Evolutionary conservation across 805 yeast species (phyloP).

Genomic region (Candida rishiriensis): DNA sequence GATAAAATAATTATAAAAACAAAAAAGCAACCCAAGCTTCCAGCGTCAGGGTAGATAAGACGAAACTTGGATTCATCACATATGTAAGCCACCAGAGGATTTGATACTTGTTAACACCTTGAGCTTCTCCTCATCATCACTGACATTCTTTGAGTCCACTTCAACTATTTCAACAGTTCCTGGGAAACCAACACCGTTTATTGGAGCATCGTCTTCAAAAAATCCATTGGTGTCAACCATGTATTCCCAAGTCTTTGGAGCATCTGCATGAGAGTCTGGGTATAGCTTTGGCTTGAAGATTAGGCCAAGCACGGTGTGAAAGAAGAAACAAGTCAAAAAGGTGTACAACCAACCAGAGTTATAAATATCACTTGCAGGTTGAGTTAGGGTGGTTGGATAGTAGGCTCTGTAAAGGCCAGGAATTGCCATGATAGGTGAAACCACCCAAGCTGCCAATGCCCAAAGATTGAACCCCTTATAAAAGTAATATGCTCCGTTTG

Average conservation of each 20-base stretch:
- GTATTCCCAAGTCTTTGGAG: conserved; percentile 20
- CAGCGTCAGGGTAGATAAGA: too few species aligned
- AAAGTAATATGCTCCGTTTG: conserved; percentile 14
- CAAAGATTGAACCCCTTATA: conserved; percentile 14
- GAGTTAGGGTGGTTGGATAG: conserved; percentile 12
- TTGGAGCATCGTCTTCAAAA: conserved; percentile 22
- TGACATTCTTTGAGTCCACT: conserved; percentile 4
- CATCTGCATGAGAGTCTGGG: conserved; percentile 16
- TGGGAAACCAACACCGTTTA: conserved; percentile 22
- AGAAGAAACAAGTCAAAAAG: conserved; percentile 11
- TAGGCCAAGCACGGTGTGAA: conserved; percentile 12
- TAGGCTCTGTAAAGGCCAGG: conserved; percentile 27
- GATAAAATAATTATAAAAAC: too few species aligned
- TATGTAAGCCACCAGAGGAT: conserved; percentile 14
- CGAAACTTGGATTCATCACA: conserved; percentile 1
- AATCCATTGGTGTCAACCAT: conserved; percentile 20
- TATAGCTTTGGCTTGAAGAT: conserved; percentile 17
- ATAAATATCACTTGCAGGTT: conserved; percentile 18
- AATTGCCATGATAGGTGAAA: conserved; percentile 22
- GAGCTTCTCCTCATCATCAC: conserved; percentile 9
- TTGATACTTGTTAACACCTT: conserved; percentile 14
- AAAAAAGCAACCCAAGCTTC: too few species aligned
- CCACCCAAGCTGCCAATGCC: conserved; percentile 17
- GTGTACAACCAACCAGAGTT: conserved; percentile 24
- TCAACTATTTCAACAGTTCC: conserved; percentile 11